phyloP scores from a whole-genome alignment of 78 protist species.

The Cavenderia fasciculata region DNA sequence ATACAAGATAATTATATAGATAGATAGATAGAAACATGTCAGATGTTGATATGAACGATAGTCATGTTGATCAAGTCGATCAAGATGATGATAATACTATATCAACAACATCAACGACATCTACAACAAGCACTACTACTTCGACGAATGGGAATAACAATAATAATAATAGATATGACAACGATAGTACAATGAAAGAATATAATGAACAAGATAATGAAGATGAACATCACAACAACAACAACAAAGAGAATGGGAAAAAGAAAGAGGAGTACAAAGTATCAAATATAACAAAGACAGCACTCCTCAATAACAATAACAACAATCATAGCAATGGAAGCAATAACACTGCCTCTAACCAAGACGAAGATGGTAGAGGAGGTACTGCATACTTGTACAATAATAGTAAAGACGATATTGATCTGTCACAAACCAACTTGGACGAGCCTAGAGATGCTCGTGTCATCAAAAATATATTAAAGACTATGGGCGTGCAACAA shows the following conservation, averaged over 20 bases:
- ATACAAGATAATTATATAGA: too few species aligned
- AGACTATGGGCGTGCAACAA: slow-evolving; percentile 67
- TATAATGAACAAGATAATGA: background rate
- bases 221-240: background rate
- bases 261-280: background rate
- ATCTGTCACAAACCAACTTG: slow-evolving; percentile 50
- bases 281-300: too few species aligned
- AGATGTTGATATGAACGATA: too few species aligned
- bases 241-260: background rate
- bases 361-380: background rate
- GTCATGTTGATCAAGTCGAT: too few species aligned
- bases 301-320: background rate
- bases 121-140: background rate
- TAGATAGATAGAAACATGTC: too few species aligned
- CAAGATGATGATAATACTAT: background rate
- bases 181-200: background rate
- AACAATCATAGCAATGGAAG: background rate
- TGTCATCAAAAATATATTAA: slow-evolving; percentile 61
- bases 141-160: background rate
- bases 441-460: slow-evolving; percentile 73
- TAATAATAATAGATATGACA: background rate
- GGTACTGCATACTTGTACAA: background rate
- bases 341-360: background rate
- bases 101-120: background rate
- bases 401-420: slow-evolving; percentile 21